These are phyloP conservation scores for Thalassiosira delicatula DNA, from an alignment of 352 stramenopile species.

Conservation along the genomic window DNA sequence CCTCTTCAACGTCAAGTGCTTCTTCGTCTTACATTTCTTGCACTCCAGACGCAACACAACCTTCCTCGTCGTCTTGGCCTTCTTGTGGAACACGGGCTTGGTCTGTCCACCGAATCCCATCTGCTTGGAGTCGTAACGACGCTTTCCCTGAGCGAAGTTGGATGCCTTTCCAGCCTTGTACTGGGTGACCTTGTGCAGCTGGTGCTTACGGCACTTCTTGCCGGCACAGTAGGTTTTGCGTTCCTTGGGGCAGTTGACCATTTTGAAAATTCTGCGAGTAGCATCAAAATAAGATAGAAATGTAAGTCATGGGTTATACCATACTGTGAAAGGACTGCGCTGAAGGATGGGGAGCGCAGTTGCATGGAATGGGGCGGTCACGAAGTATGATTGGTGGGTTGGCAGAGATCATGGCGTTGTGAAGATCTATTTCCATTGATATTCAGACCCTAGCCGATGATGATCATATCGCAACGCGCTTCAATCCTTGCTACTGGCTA, in stretches of 20 bases:
- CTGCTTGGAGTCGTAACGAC: constrained; percentile 99
- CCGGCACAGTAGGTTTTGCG: constrained; percentile 98
- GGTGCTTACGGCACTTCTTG: constrained; percentile 99
- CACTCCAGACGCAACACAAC: constrained; percentile 97
- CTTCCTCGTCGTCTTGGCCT: constrained; percentile 98
- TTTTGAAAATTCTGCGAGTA: constrained; percentile 82
- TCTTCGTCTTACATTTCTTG: constrained; percentile 99
- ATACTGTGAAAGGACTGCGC: too few species aligned
- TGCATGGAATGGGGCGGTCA: too few species aligned
- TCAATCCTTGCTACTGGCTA: too few species aligned
- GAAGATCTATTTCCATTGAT: too few species aligned
- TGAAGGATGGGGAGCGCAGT: too few species aligned
- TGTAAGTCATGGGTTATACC: too few species aligned
- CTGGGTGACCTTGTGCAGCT: constrained; percentile 99
- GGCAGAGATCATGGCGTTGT: too few species aligned
- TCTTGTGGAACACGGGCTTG: constrained; percentile 99
- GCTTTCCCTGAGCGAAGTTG: constrained; percentile 98
- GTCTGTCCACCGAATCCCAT: constrained; percentile 99
- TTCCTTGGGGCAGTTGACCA: constrained; percentile 99
- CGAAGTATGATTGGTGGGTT: too few species aligned
- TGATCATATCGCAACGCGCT: too few species aligned
- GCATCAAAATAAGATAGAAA: too few species aligned
- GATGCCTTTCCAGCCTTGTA: constrained; percentile 99
- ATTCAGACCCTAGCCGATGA: too few species aligned
- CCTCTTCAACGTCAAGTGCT: constrained; percentile 98